Conservation (phyloP, 2,329 filamentous ascomycete genomes). For the Nannizzia gypsea region DNA sequence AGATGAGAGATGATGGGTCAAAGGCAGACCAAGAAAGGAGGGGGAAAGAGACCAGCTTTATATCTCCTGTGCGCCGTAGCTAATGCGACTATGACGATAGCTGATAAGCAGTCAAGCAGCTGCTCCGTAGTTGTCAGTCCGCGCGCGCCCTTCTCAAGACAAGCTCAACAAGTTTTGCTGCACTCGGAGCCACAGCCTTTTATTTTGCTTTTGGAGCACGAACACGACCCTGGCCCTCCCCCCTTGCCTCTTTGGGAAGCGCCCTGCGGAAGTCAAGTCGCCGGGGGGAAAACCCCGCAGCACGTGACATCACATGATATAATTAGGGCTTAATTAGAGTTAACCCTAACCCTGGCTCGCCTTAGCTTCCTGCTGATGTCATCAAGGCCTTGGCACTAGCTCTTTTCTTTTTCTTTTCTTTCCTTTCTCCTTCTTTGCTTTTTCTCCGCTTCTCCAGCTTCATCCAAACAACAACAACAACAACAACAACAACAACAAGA, state of each 20-base stretch:
- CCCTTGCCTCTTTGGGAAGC: neutral
- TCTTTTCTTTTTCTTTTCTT: neutral
- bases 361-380: too few species aligned
- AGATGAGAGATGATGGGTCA: neutral
- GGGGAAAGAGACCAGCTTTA: neutral
- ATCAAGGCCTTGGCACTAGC: neutral
- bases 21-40: neutral
- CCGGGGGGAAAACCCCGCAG: neutral
- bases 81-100: neutral
- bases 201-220: neutral
- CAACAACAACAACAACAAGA: neutral
- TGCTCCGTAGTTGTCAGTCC: neutral
- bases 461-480: neutral
- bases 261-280: neutral
- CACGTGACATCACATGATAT: neutral
- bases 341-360: neutral
- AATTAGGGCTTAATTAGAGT: neutral
- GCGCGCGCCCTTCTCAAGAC: neutral
- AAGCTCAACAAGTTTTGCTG: neutral
- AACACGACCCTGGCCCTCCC: neutral
- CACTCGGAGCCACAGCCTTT: too few species aligned
- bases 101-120: too few species aligned
- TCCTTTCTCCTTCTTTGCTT: neutral
- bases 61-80: neutral
- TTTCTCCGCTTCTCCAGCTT: neutral